Conservation (phyloP, 148 eudicot species). For the Camellia lanceoleosa region DNA sequence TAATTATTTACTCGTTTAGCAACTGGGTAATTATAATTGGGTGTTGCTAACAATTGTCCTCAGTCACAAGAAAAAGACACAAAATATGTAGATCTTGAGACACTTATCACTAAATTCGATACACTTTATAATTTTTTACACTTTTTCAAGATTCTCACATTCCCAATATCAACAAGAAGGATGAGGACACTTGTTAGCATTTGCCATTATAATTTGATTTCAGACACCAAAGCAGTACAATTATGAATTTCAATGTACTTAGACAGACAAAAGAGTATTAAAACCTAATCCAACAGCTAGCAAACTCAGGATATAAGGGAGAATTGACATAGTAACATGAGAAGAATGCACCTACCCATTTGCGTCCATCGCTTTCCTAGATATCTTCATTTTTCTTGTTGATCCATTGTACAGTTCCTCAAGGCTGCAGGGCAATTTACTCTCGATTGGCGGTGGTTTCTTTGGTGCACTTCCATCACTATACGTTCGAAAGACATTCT, state of each 20-base stretch:
- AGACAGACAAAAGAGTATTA: background rate
- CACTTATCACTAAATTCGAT: too few species aligned
- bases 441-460: constrained; percentile 83
- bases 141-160: too few species aligned
- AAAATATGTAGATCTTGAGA: too few species aligned
- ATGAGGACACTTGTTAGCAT: too few species aligned
- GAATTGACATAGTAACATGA: background rate
- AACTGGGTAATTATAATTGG: background rate
- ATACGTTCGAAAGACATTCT: constrained; percentile 33
- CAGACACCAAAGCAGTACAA: background rate
- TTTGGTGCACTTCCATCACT: constrained; percentile 39
- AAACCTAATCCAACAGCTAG: background rate
- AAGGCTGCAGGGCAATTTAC: constrained; percentile 63
- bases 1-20: too few species aligned
- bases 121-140: too few species aligned
- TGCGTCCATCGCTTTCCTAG: constrained; percentile 53
- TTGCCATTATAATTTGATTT: background rate
- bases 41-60: too few species aligned
- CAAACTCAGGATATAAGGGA: too few species aligned
- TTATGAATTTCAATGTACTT: background rate
- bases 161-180: too few species aligned
- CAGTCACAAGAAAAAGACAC: too few species aligned
- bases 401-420: constrained; percentile 81
- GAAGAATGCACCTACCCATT: constrained; percentile 47
- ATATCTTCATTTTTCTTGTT: constrained; percentile 80